Evolutionary conservation across 73 alveolate species (phyloP).

Genomic region (Tetrahymena elliotti): DNA sequence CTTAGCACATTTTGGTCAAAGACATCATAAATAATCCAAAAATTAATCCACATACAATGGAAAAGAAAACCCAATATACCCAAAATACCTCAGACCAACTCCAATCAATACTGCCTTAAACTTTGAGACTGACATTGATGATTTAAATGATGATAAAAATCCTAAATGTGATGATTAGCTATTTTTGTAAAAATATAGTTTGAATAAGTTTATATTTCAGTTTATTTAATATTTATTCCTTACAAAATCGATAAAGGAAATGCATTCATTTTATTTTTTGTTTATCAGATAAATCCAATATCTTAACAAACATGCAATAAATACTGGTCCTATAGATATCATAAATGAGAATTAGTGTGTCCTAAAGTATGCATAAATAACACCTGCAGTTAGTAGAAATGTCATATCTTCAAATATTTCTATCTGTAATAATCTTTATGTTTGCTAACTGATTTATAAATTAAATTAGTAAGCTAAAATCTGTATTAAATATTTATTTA

Average conservation of each 20-base stretch:
- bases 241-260: not conserved
- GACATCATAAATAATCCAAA: not conserved
- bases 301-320: not conserved
- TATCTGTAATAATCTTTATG: not conserved
- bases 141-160: not conserved
- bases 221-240: not conserved
- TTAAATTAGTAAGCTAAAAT: not conserved
- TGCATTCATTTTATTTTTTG: not conserved
- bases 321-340: not conserved
- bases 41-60: not conserved
- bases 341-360: not conserved
- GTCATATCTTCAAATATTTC: not conserved
- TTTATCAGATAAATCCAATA: not conserved
- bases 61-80: not conserved
- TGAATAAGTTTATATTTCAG: not conserved
- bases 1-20: not conserved
- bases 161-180: not conserved
- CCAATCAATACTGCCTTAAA: not conserved
- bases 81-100: not conserved
- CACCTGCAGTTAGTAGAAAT: not conserved
- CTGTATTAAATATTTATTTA: not conserved
- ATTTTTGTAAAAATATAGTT: not conserved
- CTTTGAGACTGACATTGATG: not conserved
- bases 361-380: not conserved
- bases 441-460: not conserved